Percentiles rank a stretch among this genome's conserved stretches.
These are phyloP conservation scores for Isatis tinctoria DNA, from an alignment of 345 rosid genomes.

Conservation along the genomic window DNA sequence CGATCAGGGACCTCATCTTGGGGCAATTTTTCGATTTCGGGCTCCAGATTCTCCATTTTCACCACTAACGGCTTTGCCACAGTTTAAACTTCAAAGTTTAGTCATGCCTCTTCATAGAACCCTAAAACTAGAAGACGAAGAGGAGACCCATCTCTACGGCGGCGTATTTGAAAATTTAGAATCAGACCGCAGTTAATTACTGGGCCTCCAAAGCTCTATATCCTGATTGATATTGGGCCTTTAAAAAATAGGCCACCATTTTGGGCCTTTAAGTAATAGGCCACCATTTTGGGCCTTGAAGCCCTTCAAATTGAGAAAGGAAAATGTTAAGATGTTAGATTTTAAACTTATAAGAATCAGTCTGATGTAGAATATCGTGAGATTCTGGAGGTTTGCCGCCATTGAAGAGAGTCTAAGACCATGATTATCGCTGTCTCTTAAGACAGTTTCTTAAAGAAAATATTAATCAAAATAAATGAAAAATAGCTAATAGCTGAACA, in stretches of 20 bases:
- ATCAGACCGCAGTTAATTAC: neutral
- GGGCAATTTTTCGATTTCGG: conserved; percentile 6
- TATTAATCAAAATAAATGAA: too few species aligned
- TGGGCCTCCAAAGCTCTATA: neutral
- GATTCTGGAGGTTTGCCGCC: neutral
- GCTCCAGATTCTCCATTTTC: conserved; percentile 36
- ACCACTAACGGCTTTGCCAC: conserved; percentile 12
- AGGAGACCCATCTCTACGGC: neutral
- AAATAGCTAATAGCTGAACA: too few species aligned
- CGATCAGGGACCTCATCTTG: conserved; percentile 39
- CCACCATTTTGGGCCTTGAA: neutral
- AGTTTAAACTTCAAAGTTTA: neutral
- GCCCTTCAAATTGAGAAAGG: neutral
- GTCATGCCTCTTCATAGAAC: conserved; percentile 28
- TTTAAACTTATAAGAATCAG: neutral
- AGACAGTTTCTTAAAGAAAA: too few species aligned
- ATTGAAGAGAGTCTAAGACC: neutral
- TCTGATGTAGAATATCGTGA: neutral
- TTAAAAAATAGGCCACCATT: neutral
- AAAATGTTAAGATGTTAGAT: neutral
- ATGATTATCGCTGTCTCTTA: too few species aligned
- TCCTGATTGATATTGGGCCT: neutral
- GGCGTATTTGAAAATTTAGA: neutral
- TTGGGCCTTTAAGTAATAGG: neutral
- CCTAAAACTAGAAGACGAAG: conserved; percentile 25